Evolutionary conservation across 2,329 filamentous ascomycete species (phyloP).

Genomic region (Xylariaceae sp.): DNA sequence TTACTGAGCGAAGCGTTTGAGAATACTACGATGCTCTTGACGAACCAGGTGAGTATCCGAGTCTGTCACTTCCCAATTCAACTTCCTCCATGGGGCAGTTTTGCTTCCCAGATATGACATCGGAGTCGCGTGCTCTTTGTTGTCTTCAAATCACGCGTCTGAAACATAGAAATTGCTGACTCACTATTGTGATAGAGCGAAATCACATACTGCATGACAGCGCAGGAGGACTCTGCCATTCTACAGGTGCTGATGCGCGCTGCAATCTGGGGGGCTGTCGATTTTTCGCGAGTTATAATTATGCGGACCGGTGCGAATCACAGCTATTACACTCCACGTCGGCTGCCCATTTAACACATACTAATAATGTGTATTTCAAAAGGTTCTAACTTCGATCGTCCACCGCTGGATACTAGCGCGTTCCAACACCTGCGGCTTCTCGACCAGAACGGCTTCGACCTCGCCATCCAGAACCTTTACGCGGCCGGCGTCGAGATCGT

Average conservation of each 20-base stretch:
- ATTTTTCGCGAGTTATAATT: slow-evolving; percentile 68
- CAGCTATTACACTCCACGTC: neutral
- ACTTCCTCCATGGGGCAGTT: too few relatives aligned
- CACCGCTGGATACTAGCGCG: slow-evolving; percentile 58
- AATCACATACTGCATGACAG: slow-evolving; percentile 67
- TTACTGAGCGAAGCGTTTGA: slow-evolving; percentile 66
- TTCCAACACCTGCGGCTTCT: slow-evolving; percentile 62
- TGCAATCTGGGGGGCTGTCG: slow-evolving; percentile 58
- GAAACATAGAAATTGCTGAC: slow-evolving; percentile 29
- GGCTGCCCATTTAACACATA: neutral
- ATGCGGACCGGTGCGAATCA: slow-evolving; percentile 58
- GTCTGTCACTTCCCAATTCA: neutral
- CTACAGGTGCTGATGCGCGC: slow-evolving; percentile 67
- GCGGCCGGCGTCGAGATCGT: slow-evolving; percentile 67
- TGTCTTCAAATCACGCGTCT: neutral
- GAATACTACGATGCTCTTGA: slow-evolving; percentile 64
- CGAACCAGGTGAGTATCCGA: slow-evolving; percentile 53
- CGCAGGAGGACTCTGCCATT: slow-evolving; percentile 73
- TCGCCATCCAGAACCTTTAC: slow-evolving; percentile 68
- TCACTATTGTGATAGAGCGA: slow-evolving; percentile 40
- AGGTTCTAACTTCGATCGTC: slow-evolving; percentile 72
- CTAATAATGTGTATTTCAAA: neutral
- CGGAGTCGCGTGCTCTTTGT: too few relatives aligned
- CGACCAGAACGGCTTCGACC: slow-evolving; percentile 65
- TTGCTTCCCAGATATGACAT: neutral